These are phyloP conservation scores for Aspergillus coremiiformis DNA, from an alignment of 495 filamentous ascomycete species.

Conservation along the genomic window DNA sequence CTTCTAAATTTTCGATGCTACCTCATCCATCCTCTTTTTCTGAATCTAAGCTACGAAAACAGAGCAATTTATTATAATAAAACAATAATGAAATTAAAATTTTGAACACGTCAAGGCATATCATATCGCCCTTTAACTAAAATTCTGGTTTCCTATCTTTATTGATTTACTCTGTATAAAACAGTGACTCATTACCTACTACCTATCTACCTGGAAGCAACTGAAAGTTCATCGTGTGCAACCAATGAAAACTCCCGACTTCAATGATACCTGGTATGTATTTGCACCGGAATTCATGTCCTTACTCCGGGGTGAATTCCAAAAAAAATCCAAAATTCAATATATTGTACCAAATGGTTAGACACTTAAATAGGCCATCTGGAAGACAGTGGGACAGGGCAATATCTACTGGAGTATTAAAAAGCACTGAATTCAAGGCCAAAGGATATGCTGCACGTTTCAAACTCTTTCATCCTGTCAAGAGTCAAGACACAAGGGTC, in stretches of 20 bases:
- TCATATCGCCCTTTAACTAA: background rate
- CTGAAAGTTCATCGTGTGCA: background rate
- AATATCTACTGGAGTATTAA: background rate
- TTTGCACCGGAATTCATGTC: background rate
- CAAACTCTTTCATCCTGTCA: background rate
- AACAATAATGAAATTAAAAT: background rate
- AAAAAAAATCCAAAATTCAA: background rate
- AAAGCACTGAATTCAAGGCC: constrained; percentile 1
- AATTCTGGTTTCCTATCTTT: background rate
- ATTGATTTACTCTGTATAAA: background rate
- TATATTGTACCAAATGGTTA: background rate
- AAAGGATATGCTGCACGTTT: constrained; percentile 3
- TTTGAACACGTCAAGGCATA: background rate
- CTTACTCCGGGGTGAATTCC: background rate
- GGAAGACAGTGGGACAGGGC: constrained; percentile 7
- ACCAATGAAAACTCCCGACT: background rate
- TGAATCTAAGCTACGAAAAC: too few species aligned
- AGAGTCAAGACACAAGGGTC: too few species aligned
- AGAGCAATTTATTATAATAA: too few species aligned
- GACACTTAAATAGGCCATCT: background rate
- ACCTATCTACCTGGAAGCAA: too few species aligned
- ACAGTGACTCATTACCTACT: background rate
- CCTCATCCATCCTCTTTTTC: too few species aligned
- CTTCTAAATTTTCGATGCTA: too few species aligned
- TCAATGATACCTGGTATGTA: background rate